Evolutionary conservation across 352 stramenopile species (phyloP).

Genomic region (Phytopythium oedochilum): DNA sequence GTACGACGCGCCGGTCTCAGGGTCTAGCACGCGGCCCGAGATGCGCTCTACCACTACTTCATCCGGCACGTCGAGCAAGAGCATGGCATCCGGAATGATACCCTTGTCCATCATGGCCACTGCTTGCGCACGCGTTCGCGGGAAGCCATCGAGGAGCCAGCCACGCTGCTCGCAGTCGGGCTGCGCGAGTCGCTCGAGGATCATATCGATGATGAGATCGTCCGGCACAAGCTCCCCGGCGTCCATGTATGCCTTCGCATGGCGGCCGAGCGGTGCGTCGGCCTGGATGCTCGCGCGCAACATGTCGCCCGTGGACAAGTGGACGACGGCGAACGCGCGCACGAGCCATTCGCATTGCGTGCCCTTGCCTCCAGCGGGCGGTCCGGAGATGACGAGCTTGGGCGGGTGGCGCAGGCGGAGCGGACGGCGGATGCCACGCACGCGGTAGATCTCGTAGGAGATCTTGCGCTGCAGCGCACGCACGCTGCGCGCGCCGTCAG

Average conservation of each 20-base stretch:
- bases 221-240: constrained; percentile 91
- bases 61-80: constrained; percentile 94
- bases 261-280: constrained; percentile 38
- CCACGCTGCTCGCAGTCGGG: constrained; percentile 68
- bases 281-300: constrained; percentile 86
- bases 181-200: constrained; percentile 80
- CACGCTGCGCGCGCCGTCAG: constrained; percentile 54
- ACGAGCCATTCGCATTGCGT: constrained; percentile 95
- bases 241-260: constrained; percentile 93
- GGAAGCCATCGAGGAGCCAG: constrained; percentile 95
- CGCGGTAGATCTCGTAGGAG: constrained; percentile 43
- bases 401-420: constrained; percentile 40
- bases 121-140: constrained; percentile 86
- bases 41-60: constrained; percentile 94
- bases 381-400: constrained; percentile 88
- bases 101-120: constrained; percentile 43
- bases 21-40: constrained; percentile 88
- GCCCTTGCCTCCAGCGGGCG: constrained; percentile 93
- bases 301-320: constrained; percentile 95
- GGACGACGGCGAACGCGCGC: constrained; percentile 88
- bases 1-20: constrained; percentile 91
- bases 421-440: constrained; percentile 32
- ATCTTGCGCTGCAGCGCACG: constrained; percentile 38
- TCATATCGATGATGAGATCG: constrained; percentile 92
- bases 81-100: constrained; percentile 89